Percentiles rank a stretch among this genome's conserved stretches.
These are phyloP conservation scores for Dipodascopsis uninucleata DNA, from an alignment of 805 yeast genomes.

Conservation along the genomic window DNA sequence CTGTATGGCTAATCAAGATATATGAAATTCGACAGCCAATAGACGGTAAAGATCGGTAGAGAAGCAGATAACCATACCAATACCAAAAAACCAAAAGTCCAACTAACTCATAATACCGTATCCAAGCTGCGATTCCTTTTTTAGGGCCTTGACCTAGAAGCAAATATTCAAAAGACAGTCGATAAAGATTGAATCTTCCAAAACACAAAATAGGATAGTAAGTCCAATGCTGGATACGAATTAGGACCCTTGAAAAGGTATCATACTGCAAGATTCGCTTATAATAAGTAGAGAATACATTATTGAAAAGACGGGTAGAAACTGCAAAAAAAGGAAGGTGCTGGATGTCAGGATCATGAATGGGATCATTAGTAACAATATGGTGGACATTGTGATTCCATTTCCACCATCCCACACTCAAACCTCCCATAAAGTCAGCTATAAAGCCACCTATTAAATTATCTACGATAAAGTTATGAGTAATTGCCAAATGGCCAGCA, in stretches of 20 bases:
- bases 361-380: conserved; percentile 84
- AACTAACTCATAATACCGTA: conserved; percentile 68
- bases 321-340: conserved; percentile 90
- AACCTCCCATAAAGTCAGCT: conserved; percentile 82
- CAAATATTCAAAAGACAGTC: conserved; percentile 75
- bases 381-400: conserved; percentile 93
- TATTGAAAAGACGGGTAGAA: conserved; percentile 61
- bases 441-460: conserved; percentile 67
- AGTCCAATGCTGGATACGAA: conserved; percentile 63
- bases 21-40: conserved; percentile 53
- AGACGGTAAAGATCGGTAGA: conserved; percentile 50
- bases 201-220: conserved; percentile 78
- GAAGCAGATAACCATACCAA: conserved; percentile 75
- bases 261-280: conserved; percentile 67
- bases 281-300: conserved; percentile 76
- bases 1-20: conserved; percentile 68
- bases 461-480: conserved; percentile 75
- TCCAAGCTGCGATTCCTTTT: conserved; percentile 80
- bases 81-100: conserved; percentile 69
- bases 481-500: conserved; percentile 80
- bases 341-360: conserved; percentile 92
- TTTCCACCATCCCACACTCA: conserved; percentile 93
- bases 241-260: conserved; percentile 51
- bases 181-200: conserved; percentile 81
- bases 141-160: conserved; percentile 74